Evolutionary conservation across 805 yeast genomes (phyloP), one percentile per base, ranked within the genome.

Genomic region (Pichia kluyveri): DNA sequence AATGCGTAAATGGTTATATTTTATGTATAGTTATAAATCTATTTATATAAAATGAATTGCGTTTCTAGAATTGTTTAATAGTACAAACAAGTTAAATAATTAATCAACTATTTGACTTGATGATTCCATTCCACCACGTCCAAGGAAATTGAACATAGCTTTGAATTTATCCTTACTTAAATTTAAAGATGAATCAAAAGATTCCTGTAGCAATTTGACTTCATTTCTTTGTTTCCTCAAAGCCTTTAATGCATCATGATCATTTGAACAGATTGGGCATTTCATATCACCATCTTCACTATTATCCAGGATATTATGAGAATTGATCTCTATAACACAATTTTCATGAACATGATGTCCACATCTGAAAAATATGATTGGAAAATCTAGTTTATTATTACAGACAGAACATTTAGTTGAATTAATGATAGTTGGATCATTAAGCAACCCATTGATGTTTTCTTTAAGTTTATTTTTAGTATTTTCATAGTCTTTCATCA

Each of bases 341-440:
- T 83, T 70, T 55, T 83, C 86, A 60, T 93, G 98, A 60, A 79
- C 89, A 3, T 93, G 79, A 59, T 93, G 99, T 31, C 75, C 73
- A 67, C 99, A 93, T 53, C 80, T 77, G 69, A 91, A 93, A 57
- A 86, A 95, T 0, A 86, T 77, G 3, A 83, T 75, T 0, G 98
- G 97, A 40, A 82, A 71, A 50, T 86, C 95, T 19, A 91, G 66
- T 12, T 76, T 72, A 40, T 74, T 68, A 10, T 75, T 69, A 60
- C 96, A 90, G 17, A 78, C 71, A 14, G 78, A 68, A 59, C 96
- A 90, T 37, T 70, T 70, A 3, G 43, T 45, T 23, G 50, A 38
- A 56, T 82, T 87, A 4, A 83, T 66, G 5, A 82, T 74, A 54
- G 65, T 73, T 9, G 75, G 81, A 55, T 68, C 60, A 47, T 60